Evolutionary conservation across 2,329 filamentous ascomycete species (phyloP).

Genomic region (Penicillium sp.): DNA sequence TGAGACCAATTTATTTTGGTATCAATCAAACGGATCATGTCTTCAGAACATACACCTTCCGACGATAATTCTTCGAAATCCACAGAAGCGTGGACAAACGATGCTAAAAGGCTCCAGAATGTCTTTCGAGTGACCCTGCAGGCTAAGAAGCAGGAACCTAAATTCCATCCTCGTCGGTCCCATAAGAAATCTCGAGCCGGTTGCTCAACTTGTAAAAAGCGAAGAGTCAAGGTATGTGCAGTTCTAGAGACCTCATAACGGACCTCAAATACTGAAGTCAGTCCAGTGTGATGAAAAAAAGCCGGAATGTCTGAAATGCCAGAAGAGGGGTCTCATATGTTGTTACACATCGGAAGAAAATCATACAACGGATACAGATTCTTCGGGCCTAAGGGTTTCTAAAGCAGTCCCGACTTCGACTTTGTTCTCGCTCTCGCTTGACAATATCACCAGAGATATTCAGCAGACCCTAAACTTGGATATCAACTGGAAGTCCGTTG

Average conservation of each 20-base stretch:
- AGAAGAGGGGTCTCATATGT: conserved; percentile 33
- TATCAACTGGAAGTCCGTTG: not conserved
- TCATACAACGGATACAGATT: not conserved
- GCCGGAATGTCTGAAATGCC: conserved; percentile 36
- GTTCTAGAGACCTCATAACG: not conserved
- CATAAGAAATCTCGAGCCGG: conserved; percentile 40
- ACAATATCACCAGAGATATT: conserved; percentile 24
- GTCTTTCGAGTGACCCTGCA: conserved; percentile 21
- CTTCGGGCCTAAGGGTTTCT: too few species aligned
- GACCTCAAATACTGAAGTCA: conserved; percentile 1
- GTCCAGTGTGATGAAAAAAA: conserved; percentile 40
- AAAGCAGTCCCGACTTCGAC: conserved; percentile 1
- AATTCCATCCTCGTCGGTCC: conserved; percentile 19
- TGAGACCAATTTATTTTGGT: too few species aligned
- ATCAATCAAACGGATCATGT: not conserved
- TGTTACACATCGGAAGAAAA: conserved; percentile 23
- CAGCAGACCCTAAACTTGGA: conserved; percentile 17
- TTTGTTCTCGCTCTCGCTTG: conserved; percentile 28
- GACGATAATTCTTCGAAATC: not conserved
- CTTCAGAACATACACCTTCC: not conserved
- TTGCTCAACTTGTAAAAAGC: conserved; percentile 38
- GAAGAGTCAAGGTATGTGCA: conserved; percentile 38
- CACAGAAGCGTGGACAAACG: not conserved
- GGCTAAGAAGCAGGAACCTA: conserved; percentile 1
- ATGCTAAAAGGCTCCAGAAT: conserved; percentile 16